Evolutionary conservation across 1,284 basidiomycete species (phyloP), one percentile per base, ranked within the genome.

Genomic region (Apiotrichum montevideense): DNA sequence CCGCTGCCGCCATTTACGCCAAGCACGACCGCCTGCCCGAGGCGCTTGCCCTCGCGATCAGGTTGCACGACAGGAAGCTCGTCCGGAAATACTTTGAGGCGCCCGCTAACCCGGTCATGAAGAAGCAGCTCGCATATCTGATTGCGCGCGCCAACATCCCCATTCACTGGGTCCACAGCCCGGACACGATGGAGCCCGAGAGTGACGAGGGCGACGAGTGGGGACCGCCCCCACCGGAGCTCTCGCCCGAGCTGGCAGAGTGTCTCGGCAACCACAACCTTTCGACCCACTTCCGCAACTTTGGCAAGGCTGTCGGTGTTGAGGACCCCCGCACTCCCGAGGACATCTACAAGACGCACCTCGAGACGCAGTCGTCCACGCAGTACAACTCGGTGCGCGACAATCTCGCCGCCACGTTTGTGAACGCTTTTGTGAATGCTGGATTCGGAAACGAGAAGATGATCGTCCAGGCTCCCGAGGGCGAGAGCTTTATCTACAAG

Each of bases 381-480:
- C 87, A 85, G 55, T 86, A 96, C 52, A 94, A 98, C 72, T 98
- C 94, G 11, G 95, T 95, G 13, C 83, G 90, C 60, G 93, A 87
- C 55, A 98, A 98, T 75, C 79, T 98, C 54, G 95, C 96, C 1
- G 89, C 92, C 7, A 96, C 94, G 2, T 98, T 98, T 67, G 96
- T 99, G 62, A 98, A 99, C 71, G 96, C 93, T 1, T 98, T 98
- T 65, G 96, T 98, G 57, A 99, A 99, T 69, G 95, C 94, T 42
- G 96, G 96, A 0, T 98, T 96, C 70, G 94, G 94, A 15, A 99
- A 99, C 73, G 96, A 99, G 74, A 97, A 96, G 75, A 83, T 99
- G 56, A 94, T 99, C 87, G 93, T 95, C 4, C 87, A 88, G 67
- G 94, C 94, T 0, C 94, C 97, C 70, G 94, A 96, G 69, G 95